Evolutionary conservation across 495 filamentous ascomycete genomes (phyloP), one percentile per base, ranked within the genome.

Genomic region (Entonaema liquescens): DNA sequence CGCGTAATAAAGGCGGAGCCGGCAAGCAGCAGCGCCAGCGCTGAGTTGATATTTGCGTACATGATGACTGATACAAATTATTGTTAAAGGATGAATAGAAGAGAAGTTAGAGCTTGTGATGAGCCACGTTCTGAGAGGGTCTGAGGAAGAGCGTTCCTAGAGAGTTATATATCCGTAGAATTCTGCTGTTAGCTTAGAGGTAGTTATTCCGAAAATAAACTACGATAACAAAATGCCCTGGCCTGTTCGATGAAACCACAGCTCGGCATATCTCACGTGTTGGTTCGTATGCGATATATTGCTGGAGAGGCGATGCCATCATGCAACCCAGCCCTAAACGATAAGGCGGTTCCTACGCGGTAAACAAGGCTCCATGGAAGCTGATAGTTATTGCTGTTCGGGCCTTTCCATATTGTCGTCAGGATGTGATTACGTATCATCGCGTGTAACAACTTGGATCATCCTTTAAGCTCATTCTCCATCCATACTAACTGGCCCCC

Each of bases 1-100:
- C 44, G 69, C 11, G 59, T 67, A 29, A 63, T 33, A 23, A 72
- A 60, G 3, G 64, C 23, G 1, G 69, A 67, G 21, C 63, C 28
- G 42, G 68, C 69, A 57, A 67, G 63, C 35, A 67, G 36, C 15
- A 67, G n/a, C 42, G 64, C 59, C 31, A 67, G 19, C 21, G 17
- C 36, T 19, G 59, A 67, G 44, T 67, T 67, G 47, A 67, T 13
- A 7, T 50, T 67, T 19, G 63, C 55, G 38, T 54, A 67, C 63
- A 72, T 72, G 42, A 35, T 17, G 54, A 52, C 21, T 4, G 26
- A 40, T 52, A 52, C 7, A 21, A 23, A 8, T 19, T 44, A 33
- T 17, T 25, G 31, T 29, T 5, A 55, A 12, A 25, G 11, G 31
- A 11, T 25, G 42, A 28, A 63, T 3, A 1, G 11, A 15, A 25